Conservation (phyloP, 2,329 filamentous ascomycete genomes). For the Aspergillus pseudoglaucus region DNA sequence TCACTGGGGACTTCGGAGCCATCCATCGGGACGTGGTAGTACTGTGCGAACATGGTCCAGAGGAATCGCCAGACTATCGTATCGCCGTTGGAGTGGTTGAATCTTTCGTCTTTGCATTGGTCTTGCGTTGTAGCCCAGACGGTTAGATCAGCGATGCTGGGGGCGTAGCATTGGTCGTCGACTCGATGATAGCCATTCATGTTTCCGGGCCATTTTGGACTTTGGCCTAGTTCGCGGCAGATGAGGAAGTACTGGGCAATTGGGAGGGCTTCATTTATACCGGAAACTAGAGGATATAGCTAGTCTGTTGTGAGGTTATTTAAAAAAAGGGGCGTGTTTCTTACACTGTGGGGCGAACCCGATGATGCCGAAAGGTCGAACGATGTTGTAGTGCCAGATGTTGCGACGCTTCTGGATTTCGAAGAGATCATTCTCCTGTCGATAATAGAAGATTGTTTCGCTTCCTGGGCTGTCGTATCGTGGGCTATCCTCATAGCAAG, state of each 20-base stretch:
- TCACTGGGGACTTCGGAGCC: not conserved
- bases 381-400: constrained; percentile 3
- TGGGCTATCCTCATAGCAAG: not conserved
- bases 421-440: constrained; percentile 2
- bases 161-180: constrained; percentile 2
- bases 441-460: constrained; percentile 1
- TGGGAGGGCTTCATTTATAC: constrained; percentile 2
- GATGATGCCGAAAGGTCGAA: constrained; percentile 2
- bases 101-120: constrained; percentile 2
- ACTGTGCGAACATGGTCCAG: not conserved
- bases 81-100: constrained; percentile 5
- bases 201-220: constrained; percentile 4
- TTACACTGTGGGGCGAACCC: constrained; percentile 2
- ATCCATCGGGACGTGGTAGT: constrained; percentile 1
- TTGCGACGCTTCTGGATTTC: not conserved
- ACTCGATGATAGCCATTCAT: not conserved
- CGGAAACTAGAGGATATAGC: not conserved
- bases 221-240: not conserved
- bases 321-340: not conserved
- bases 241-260: constrained; percentile 2
- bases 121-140: constrained; percentile 3
- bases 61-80: constrained; percentile 1
- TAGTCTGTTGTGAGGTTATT: not conserved
- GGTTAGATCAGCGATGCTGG: constrained; percentile 1
- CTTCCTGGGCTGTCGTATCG: not conserved